A percentile compares a stretch with the other conserved stretches of the same genome.
Evolutionary conservation across 2,329 filamentous ascomycete genomes (phyloP).

Genomic region (Fusarium coicis): DNA sequence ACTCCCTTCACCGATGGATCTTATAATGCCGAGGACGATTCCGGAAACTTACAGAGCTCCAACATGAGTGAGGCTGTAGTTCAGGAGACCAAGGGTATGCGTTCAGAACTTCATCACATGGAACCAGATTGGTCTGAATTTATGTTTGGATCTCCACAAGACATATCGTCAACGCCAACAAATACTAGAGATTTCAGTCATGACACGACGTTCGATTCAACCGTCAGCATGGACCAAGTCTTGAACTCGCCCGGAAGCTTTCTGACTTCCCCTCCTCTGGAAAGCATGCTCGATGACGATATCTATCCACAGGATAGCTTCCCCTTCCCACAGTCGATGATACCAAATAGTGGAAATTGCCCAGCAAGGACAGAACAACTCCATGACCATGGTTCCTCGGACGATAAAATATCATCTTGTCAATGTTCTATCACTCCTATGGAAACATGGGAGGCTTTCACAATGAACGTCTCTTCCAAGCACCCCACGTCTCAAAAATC

Average conservation of each 20-base stretch:
- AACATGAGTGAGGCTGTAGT: background rate
- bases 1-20: background rate
- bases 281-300: background rate
- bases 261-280: background rate
- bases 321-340: background rate
- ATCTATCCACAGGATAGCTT: background rate
- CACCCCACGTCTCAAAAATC: background rate
- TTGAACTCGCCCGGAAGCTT: background rate
- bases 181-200: background rate
- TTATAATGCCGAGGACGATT: background rate
- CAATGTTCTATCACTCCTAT: background rate
- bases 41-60: background rate
- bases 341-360: too few relatives aligned
- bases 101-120: background rate
- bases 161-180: background rate
- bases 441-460: background rate
- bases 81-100: background rate
- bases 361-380: background rate
- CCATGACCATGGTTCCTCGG: fast-evolving
- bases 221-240: background rate
- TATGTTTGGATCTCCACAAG: background rate
- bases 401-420: background rate
- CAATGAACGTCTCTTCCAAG: background rate
- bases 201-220: background rate
- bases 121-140: background rate